Percentiles rank a stretch among this genome's conserved stretches.
phyloP scores from a whole-genome alignment of 163 green algal species.

The Chlamydomonas reinhardtii region DNA sequence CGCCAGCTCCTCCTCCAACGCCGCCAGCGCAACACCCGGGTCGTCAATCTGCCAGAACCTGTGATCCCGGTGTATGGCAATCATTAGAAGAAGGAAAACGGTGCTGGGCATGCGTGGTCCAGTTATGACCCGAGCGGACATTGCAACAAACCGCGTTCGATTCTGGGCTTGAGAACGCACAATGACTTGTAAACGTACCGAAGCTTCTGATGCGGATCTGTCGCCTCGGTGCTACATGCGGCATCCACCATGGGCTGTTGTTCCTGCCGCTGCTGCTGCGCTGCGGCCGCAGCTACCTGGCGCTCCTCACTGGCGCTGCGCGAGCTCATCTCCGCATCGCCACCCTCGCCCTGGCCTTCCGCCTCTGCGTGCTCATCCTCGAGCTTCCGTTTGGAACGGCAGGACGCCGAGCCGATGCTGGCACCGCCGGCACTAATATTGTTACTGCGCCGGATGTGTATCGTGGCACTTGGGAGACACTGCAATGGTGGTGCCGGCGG shows the following conservation, averaged over 20 bases:
- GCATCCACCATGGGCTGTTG: no score
- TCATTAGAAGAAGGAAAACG: no score
- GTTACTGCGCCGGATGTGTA: not conserved
- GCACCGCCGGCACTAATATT: not conserved
- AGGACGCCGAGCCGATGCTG: not conserved
- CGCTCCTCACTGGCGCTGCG: no score
- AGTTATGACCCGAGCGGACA: not conserved
- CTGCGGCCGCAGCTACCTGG: no score
- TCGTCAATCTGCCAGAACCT: conserved; percentile 53
- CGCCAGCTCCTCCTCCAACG: conserved; percentile 83
- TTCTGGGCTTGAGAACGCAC: no score
- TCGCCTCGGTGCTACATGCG: not conserved
- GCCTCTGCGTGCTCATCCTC: not conserved
- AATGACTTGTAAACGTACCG: not conserved
- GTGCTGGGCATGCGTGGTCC: no score
- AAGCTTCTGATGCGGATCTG: not conserved
- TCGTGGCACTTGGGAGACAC: no score
- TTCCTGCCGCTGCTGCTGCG: no score
- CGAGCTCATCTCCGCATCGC: not conserved
- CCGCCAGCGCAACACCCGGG: conserved; percentile 68
- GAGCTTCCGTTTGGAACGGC: conserved; percentile 3
- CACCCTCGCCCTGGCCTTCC: not conserved
- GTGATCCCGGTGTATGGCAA: not conserved
- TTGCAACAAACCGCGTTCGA: no score
- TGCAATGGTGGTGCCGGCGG: no score